Evolutionary conservation across 306 rosid genomes (phyloP), one percentile per base, ranked within the genome.

Genomic region (Coriaria nepalensis): DNA sequence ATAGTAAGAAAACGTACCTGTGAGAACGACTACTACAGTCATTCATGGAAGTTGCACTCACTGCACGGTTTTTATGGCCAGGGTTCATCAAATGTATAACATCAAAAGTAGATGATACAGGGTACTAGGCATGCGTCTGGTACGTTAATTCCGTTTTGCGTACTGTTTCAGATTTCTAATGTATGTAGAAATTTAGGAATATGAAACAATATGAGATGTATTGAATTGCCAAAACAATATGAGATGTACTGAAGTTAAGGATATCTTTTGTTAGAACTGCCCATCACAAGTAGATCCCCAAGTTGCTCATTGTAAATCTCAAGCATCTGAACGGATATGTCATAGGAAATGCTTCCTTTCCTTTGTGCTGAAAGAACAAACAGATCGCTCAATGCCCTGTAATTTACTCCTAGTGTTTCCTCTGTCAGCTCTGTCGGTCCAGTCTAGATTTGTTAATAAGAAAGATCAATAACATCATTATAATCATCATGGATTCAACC

Each of bases 231-330:
- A 48, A 43, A 8, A 8, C 13, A 61, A 46, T 12, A 39, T 12
- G 37, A 54, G 46, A 43, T 13, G 43, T 2, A 39, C 38, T 12
- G 32, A 51, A 37, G 13, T 49, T 34, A 72, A 83, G 98, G 98
- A 92, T 92, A 92, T 92, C 86, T 75, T 66, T 69, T 74, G 73
- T 53, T 75, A 35, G 64, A 41, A 57, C 75, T 69, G 47, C 81
- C 95, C 13, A 64, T 59, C 10, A 66, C 60, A n/a, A 90, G 81
- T 53, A 85, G 81, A 60, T 92, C 98, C 53, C 82, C 72, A 40
- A 92, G 90, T 82, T 86, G 94, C 64, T 92, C 98, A 29, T 85
- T 85, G 77, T 92, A 92, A 61, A 92, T 85, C 75, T 92, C 98
- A 59, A 92, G 94, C 96, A 92, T 92, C 75, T 92, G 98, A 46